Evolutionary conservation across 768 basidiomycete genomes (phyloP), one percentile per base, ranked within the genome.

Genomic region (Kockovaella imperatae): DNA sequence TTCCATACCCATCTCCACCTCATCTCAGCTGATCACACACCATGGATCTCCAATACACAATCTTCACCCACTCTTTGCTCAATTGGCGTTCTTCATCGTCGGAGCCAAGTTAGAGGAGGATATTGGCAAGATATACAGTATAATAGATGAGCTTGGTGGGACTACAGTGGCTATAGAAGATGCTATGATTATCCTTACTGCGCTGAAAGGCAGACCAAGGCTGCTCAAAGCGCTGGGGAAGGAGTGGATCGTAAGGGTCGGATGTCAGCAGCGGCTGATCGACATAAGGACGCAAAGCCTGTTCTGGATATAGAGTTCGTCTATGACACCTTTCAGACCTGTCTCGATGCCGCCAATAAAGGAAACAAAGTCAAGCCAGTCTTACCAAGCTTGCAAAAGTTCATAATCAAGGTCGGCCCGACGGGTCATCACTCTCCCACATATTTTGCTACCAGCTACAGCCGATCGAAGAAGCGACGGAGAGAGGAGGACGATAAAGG

Each of bases 61-160:
- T n/a, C 57, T 70, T 0, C 65, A 63, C 43, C 64, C 65, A 2
- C 47, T 68, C 4, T 64, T 70, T 25, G 54, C 62, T 8, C 53
- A 54, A 40, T 46, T 70, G 5, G 42, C 60, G 14, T 64, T 70
- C 36, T 57, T 67, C 40, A 53, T 70, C 41, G 32, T 70, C 6
- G 51, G 64, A 1, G 64, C 62, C 23, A 70, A 70, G 35, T 36
- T 70, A 14, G 65, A 66, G n/a, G 56, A 32, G 3, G 52, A 64
- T 15, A 20, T 68, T 14, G 46, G 39, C 4, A 39, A 38, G 17
- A 49, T 66, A 18, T 67, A 67, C 39, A 35, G 35, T 11, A 45
- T 53, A 30, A 59, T 70, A 14, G 61, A 61, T 21, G 58, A 61
- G n/a, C 53, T 70, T 10, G 69, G 69, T 11, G 69, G 67, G 24